Evolutionary conservation across 768 basidiomycete genomes (phyloP).

Genomic region (Serpula lacrymans): DNA sequence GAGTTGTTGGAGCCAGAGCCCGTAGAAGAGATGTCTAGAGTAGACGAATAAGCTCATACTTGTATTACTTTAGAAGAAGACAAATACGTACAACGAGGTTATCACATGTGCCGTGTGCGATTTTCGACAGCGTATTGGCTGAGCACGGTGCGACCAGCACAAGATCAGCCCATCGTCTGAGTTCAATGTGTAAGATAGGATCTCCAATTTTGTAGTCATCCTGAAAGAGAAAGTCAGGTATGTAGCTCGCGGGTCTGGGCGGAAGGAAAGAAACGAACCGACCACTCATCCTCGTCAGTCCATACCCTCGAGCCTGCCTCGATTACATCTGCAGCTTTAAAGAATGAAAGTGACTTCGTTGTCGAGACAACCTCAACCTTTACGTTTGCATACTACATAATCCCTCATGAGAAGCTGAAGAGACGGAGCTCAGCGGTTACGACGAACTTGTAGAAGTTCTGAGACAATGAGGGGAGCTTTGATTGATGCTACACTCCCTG

Average conservation of each 20-base stretch:
- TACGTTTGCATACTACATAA: constrained; percentile 65
- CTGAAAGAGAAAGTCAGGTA: constrained; percentile 33
- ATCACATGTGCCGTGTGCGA: constrained; percentile 85
- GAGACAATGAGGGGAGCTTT: constrained; percentile 88
- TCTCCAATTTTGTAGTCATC: constrained; percentile 75
- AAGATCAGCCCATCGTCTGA: constrained; percentile 90
- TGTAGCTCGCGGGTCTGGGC: not conserved
- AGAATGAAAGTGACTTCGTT: constrained; percentile 76
- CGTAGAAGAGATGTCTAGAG: constrained; percentile 74
- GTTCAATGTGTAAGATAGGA: constrained; percentile 94
- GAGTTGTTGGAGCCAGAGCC: constrained; percentile 78
- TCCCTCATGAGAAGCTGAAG: not conserved
- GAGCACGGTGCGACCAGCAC: constrained; percentile 95
- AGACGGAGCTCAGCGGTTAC: constrained; percentile 11
- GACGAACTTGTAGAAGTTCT: constrained; percentile 64
- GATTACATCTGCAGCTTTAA: constrained; percentile 49
- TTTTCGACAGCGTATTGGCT: constrained; percentile 94
- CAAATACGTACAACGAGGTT: constrained; percentile 65
- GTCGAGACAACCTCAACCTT: constrained; percentile 84
- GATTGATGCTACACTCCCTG: constrained; percentile 94
- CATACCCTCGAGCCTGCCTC: constrained; percentile 63
- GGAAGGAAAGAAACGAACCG: constrained; percentile 45
- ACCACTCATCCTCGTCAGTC: constrained; percentile 93
- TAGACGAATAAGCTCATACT: not conserved
- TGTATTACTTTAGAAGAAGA: not conserved